A percentile compares a stretch with the other conserved stretches of the same genome.
These are phyloP conservation scores for Kwoniella dendrophila DNA, from an alignment of 768 basidiomycete species.

Conservation along the genomic window DNA sequence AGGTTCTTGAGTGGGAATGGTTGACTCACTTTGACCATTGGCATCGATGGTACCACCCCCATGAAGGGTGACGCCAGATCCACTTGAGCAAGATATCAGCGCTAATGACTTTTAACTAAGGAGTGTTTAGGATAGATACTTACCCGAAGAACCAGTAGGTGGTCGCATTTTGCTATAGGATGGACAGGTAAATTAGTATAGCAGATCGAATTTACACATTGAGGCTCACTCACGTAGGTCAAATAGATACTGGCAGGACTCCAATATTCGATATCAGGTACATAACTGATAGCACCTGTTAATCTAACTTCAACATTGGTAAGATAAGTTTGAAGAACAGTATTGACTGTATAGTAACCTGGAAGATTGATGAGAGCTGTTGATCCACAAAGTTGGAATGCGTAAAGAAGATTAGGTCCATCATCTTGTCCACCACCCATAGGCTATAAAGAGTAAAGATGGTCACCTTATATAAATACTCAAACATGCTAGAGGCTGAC, in stretches of 20 bases:
- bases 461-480: not conserved
- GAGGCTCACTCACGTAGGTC: slow-evolving; percentile 60
- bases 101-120: not conserved
- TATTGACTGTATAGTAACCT: slow-evolving; percentile 55
- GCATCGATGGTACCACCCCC: slow-evolving; percentile 71
- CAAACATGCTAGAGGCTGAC: not conserved
- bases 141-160: slow-evolving; percentile 38
- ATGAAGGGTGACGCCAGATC: slow-evolving; percentile 49
- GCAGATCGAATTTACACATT: slow-evolving; percentile 56
- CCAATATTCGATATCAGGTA: slow-evolving; percentile 60
- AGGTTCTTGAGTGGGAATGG: too few relatives aligned
- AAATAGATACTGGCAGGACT: slow-evolving; percentile 58
- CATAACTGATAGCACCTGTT: slow-evolving; percentile 52
- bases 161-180: slow-evolving; percentile 49
- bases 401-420: slow-evolving; percentile 32
- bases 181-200: slow-evolving; percentile 54
- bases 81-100: slow-evolving; percentile 6
- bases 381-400: slow-evolving; percentile 32
- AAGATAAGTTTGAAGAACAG: slow-evolving; percentile 58
- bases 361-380: slow-evolving; percentile 32
- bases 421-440: slow-evolving; percentile 31
- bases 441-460: slow-evolving; percentile 8
- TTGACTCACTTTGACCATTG: slow-evolving; percentile 60
- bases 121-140: not conserved
- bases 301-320: slow-evolving; percentile 58